Base-by-base conservation (phyloP, 371 early-diverging fungal species). In the Lichtheimia corymbifera region DNA sequence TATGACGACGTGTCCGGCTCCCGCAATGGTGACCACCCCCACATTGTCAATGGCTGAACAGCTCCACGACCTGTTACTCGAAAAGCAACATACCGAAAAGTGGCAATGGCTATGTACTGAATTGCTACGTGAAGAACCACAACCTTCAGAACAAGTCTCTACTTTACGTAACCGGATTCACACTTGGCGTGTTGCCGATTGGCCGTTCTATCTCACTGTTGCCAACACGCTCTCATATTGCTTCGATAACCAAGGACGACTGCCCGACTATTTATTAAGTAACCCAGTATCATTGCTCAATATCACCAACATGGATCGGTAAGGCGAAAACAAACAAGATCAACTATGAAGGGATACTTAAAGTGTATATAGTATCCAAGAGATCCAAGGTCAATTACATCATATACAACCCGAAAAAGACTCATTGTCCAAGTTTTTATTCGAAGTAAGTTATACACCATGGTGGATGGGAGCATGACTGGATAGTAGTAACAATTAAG, bases 251-350 rank as follows among this genome's bases (percentile, higher is more conserved):
- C 40, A 52, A 20, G 63, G 60, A 3, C 45, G 27, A 13, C 30
- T 65, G 7, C 61, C 61, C 12, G 24, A 35, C 5, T 20, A 22
- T 11, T 27, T 65, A 14, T 22, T 55, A 15, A 7, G 17, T 4
- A 59, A 55, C 27, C 65, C 61, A 17, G 15, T 65, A 14, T 18
- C 43, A 14, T 40, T 65, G 24, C 55, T 65, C 22, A 17, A n/a
- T 24, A 40, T 50, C 17, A 60, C 22, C 20, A 65, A 65, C 25
- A 55, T 18, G 15, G 54, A 58, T 15, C n/a, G 64, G 64, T 64
- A 53, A 40, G 43, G 24, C 9, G 15, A 15, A 12, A 18, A 43
- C 7, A 11, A 1, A 20, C 27, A 56, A 3, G 7, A 54, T 14
- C 12, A 3, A 52, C 27, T 14, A 9, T 5, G 13, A 18, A 14